Evolutionary conservation across 495 filamentous ascomycete genomes (phyloP).

Genomic region (Tirmania nivea): DNA sequence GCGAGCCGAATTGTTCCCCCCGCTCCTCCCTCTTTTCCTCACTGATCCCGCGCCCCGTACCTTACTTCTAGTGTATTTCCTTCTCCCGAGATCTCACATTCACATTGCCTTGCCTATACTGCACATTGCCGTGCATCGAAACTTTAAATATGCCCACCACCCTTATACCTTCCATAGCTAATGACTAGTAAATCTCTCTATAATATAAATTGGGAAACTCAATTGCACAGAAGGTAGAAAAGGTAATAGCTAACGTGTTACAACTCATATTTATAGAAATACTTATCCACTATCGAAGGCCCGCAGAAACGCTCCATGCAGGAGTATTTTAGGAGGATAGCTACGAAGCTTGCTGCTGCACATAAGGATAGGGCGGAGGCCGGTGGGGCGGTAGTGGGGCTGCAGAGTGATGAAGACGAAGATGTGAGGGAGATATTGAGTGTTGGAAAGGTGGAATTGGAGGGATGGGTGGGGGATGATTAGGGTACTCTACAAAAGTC

Average conservation of each 20-base stretch:
- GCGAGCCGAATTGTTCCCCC: too few relatives aligned
- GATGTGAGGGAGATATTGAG: slow-evolving; percentile 93
- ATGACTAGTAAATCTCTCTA: too few relatives aligned
- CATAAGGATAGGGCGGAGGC: slow-evolving; percentile 74
- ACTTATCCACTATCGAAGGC: slow-evolving; percentile 26
- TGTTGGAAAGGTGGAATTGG: slow-evolving; percentile 60
- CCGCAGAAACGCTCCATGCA: slow-evolving; percentile 65
- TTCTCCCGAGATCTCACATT: not conserved
- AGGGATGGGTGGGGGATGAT: not conserved
- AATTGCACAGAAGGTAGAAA: too few relatives aligned
- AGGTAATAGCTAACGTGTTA: too few relatives aligned
- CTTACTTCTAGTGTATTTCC: too few relatives aligned
- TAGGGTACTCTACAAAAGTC: too few relatives aligned
- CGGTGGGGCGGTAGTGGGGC: slow-evolving; percentile 60
- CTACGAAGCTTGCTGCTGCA: slow-evolving; percentile 56
- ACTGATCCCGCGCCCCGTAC: too few relatives aligned
- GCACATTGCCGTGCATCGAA: not conserved
- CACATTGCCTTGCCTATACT: not conserved
- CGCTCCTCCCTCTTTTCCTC: too few relatives aligned
- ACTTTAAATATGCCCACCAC: not conserved
- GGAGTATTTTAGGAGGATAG: slow-evolving; percentile 92
- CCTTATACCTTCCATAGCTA: not conserved
- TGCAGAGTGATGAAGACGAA: slow-evolving; percentile 73
- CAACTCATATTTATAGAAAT: not conserved
- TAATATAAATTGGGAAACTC: too few relatives aligned